phyloP scores from a whole-genome alignment of 176 grass and related monocot genomes.

The Zoysia japonica region DNA sequence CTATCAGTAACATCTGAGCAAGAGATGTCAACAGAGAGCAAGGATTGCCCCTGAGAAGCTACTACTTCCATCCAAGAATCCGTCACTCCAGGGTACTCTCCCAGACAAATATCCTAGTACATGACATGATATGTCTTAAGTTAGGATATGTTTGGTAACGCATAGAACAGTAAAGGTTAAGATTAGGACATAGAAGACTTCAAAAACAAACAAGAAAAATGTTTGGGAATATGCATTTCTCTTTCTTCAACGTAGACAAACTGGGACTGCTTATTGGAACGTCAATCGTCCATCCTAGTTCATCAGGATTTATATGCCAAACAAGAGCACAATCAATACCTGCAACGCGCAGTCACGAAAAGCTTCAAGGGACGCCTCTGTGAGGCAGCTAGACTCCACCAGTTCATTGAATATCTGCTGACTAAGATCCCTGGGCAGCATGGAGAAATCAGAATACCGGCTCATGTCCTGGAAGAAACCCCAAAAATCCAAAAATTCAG shows the following conservation, averaged over 20 bases:
- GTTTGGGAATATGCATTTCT: conserved; percentile 13
- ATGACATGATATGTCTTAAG: conserved; percentile 5
- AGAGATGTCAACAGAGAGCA: conserved; percentile 90
- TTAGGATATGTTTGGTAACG: conserved; percentile 15
- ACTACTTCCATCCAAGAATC: conserved; percentile 89
- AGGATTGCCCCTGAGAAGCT: conserved; percentile 84
- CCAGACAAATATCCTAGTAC: conserved; percentile 79
- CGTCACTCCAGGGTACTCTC: conserved; percentile 87
- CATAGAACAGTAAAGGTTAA: conserved; percentile 2
- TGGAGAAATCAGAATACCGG: conserved; percentile 70
- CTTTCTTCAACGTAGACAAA: not conserved
- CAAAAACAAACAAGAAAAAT: not conserved
- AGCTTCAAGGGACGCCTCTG: conserved; percentile 56
- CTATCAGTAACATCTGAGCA: conserved; percentile 87
- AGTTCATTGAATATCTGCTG: conserved; percentile 94
- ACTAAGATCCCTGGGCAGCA: conserved; percentile 94
- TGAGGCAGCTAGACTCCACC: conserved; percentile 63
- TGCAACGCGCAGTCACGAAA: conserved; percentile 89
- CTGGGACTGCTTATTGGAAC: not conserved
- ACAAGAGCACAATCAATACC: conserved; percentile 52
- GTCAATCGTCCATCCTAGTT: not conserved
- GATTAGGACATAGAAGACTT: not conserved
- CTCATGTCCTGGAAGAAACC: conserved; percentile 73
- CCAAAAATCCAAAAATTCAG: conserved; percentile 7
- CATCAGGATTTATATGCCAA: conserved; percentile 14